Conservation (phyloP, 495 filamentous ascomycete genomes). For the Neurospora sp. region DNA sequence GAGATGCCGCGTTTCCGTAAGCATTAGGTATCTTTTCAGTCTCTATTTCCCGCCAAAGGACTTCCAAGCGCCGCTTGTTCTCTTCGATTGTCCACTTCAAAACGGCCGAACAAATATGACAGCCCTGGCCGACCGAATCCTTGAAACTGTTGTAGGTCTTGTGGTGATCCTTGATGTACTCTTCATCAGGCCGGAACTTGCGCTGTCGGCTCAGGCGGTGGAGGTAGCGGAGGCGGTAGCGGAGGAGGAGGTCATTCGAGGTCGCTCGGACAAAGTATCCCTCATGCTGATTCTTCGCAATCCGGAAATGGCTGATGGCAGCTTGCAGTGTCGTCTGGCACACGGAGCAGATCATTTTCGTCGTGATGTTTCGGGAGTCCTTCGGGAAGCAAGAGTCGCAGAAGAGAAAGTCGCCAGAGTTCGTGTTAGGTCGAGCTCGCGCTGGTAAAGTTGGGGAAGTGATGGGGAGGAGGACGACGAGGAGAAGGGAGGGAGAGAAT, state of each 20-base stretch:
- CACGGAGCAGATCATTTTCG: background rate
- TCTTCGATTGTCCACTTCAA: fast-evolving
- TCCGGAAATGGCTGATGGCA: background rate
- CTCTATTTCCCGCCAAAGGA: background rate
- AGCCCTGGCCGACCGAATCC: background rate
- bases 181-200: background rate
- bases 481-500: background rate
- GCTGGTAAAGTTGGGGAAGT: background rate
- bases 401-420: background rate
- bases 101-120: background rate
- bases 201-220: no score
- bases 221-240: no score
- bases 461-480: background rate
- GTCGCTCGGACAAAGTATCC: background rate
- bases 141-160: background rate
- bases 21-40: background rate
- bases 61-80: fast-evolving
- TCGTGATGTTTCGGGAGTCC: background rate
- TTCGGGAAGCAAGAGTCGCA: background rate
- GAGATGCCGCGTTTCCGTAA: background rate
- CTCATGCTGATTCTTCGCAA: background rate
- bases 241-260: background rate
- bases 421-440: background rate
- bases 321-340: background rate
- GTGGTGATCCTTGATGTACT: background rate